Evolutionary conservation across 495 filamentous ascomycete species (phyloP).

Genomic region (Trichoderma asperelloides): DNA sequence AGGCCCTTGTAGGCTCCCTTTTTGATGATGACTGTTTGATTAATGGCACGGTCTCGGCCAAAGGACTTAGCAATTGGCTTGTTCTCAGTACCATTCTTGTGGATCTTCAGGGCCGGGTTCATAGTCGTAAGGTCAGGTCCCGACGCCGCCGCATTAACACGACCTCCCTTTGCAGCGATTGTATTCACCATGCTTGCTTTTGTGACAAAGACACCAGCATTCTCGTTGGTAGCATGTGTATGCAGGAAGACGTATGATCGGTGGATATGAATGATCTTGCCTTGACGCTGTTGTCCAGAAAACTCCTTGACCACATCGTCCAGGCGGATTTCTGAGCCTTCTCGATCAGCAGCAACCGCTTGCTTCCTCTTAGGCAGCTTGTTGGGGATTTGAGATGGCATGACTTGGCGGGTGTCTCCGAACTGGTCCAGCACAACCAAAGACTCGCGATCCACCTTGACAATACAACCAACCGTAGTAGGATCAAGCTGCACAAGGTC

Average conservation of each 20-base stretch:
- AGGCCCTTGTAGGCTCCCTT: conserved; percentile 86
- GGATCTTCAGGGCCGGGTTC: conserved; percentile 78
- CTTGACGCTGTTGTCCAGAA: conserved; percentile 73
- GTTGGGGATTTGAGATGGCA: conserved; percentile 86
- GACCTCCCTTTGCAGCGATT: conserved; percentile 82
- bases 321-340: conserved; percentile 82
- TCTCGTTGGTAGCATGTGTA: conserved; percentile 74
- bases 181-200: conserved; percentile 76
- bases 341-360: conserved; percentile 85
- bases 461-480: conserved; percentile 81
- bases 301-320: conserved; percentile 90
- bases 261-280: conserved; percentile 86
- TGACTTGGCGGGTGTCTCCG: conserved; percentile 66
- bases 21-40: conserved; percentile 79
- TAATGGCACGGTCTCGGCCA: conserved; percentile 78
- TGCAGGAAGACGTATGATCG: conserved; percentile 82
- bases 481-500: conserved; percentile 93
- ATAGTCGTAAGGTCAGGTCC: conserved; percentile 77
- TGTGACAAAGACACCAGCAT: conserved; percentile 84
- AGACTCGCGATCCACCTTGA: conserved; percentile 91
- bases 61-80: conserved; percentile 58
- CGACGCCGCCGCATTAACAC: conserved; percentile 39
- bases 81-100: conserved; percentile 37
- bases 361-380: conserved; percentile 68
- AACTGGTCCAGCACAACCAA: conserved; percentile 87